phyloP scores from a whole-genome alignment of 2,329 filamentous ascomycete species.

The Fusarium neocosmosporiellum region DNA sequence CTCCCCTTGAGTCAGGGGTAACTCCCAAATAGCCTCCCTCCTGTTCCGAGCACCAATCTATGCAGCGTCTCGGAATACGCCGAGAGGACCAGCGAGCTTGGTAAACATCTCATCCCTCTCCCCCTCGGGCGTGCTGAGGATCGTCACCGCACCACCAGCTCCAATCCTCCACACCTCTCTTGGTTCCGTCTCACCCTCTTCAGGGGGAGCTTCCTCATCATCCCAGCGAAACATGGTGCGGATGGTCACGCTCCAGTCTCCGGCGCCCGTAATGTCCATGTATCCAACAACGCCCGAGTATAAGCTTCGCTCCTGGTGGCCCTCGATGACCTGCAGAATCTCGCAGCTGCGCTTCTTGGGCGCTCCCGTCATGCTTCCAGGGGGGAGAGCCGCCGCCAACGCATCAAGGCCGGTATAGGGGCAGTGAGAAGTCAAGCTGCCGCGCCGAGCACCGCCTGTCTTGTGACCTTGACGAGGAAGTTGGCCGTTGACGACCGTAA shows the following conservation, averaged over 20 bases:
- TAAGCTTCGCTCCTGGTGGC: conserved; percentile 71
- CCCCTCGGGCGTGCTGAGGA: conserved; percentile 79
- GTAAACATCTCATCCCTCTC: conserved; percentile 94
- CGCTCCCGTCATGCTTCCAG: conserved; percentile 96
- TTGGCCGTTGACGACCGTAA: conserved; percentile 84
- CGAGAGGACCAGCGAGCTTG: conserved; percentile 71
- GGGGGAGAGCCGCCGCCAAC: conserved; percentile 81
- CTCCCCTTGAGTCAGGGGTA: background rate
- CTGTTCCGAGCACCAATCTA: conserved; percentile 13
- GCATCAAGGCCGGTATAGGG: conserved; percentile 76
- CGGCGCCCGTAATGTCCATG: conserved; percentile 84
- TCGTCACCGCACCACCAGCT: conserved; percentile 90
- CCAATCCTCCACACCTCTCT: conserved; percentile 82
- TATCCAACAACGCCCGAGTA: conserved; percentile 94
- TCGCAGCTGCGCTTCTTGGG: conserved; percentile 94
- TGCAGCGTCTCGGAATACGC: conserved; percentile 57
- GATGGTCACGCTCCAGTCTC: conserved; percentile 93
- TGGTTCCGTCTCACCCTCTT: conserved; percentile 45
- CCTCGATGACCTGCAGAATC: conserved; percentile 78
- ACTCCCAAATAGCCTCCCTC: background rate
- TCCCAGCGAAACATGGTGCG: conserved; percentile 82
- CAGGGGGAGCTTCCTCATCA: conserved; percentile 59
- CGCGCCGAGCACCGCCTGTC: conserved; percentile 10
- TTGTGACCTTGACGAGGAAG: conserved; percentile 53
- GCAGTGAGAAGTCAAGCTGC: conserved; percentile 11